phyloP scores from a whole-genome alignment of 257 asterid genomes.

The Eucommia ulmoides region DNA sequence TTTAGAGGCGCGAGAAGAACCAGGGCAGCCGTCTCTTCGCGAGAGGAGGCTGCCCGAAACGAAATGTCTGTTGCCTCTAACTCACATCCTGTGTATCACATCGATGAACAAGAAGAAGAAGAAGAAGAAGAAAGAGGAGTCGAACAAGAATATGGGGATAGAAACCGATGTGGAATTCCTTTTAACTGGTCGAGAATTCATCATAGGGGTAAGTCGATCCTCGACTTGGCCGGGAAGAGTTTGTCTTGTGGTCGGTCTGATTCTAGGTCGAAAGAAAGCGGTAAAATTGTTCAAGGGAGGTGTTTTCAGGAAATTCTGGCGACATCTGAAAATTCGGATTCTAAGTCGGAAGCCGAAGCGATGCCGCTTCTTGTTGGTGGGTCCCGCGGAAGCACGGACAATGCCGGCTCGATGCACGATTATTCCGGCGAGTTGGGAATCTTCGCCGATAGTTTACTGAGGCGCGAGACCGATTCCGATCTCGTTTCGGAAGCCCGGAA shows the following conservation, averaged over 20 bases:
- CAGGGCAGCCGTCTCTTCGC: constrained; percentile 33
- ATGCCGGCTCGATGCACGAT: constrained; percentile 62
- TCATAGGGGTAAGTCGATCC: constrained; percentile 70
- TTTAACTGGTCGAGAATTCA: constrained; percentile 96
- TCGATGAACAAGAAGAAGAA: constrained; percentile 28
- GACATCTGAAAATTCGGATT: constrained; percentile 46
- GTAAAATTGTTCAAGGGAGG: constrained; percentile 18
- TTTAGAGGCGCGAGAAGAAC: constrained; percentile 65
- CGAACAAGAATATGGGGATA: constrained; percentile 33
- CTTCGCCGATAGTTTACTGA: constrained; percentile 67
- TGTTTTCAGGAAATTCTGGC: constrained; percentile 35
- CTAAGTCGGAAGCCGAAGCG: constrained; percentile 65
- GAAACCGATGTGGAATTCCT: constrained; percentile 87
- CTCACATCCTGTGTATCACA: constrained; percentile 31
- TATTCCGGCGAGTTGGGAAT: constrained; percentile 84
- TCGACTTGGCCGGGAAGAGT: constrained; percentile 87
- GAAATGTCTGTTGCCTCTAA: constrained; percentile 91
- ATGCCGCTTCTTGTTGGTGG: constrained; percentile 68
- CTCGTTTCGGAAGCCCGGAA: constrained; percentile 82
- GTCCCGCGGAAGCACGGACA: constrained; percentile 60
- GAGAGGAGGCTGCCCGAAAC: constrained; percentile 42
- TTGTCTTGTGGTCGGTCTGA: constrained; percentile 90
- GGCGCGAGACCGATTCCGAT: constrained; percentile 59
- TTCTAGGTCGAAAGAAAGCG: constrained; percentile 46
- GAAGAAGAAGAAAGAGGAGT: constrained; percentile 30